Evolutionary conservation across 495 filamentous ascomycete species (phyloP).

Genomic region (Aspergillus affinis): DNA sequence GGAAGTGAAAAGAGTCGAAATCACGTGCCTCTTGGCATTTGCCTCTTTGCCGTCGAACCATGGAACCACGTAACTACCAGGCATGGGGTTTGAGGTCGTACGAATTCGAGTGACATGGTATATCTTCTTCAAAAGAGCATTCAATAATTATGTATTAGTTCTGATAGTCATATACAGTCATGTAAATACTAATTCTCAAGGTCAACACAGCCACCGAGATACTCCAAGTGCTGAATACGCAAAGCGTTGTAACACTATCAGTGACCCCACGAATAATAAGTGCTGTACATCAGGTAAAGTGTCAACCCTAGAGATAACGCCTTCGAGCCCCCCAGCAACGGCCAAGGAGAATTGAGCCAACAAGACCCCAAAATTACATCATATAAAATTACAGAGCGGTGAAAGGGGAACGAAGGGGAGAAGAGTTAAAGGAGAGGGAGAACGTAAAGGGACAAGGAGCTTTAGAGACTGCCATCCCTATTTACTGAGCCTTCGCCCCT

Average conservation of each 20-base stretch:
- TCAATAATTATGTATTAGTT: constrained; percentile 38
- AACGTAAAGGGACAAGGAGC: not conserved
- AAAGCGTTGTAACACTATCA: not conserved
- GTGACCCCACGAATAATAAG: constrained; percentile 7
- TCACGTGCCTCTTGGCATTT: constrained; percentile 9
- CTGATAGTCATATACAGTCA: constrained; percentile 28
- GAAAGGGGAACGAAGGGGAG: not conserved
- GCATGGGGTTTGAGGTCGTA: not conserved
- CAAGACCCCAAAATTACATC: constrained; percentile 29
- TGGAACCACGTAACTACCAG: not conserved
- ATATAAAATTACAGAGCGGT: constrained; percentile 1
- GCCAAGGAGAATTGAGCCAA: constrained; percentile 15
- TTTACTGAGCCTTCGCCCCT: constrained; percentile 57
- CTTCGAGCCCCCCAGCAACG: constrained; percentile 3
- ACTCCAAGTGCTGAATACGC: not conserved
- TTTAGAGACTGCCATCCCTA: not conserved
- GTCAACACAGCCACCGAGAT: not conserved
- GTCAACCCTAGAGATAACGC: not conserved
- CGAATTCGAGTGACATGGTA: not conserved
- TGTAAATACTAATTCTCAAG: constrained; percentile 11
- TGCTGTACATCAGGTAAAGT: not conserved
- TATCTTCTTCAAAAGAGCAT: not conserved
- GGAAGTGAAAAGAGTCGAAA: constrained; percentile 1
- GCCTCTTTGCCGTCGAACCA: constrained; percentile 1
- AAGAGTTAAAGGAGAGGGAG: not conserved